phyloP scores from a whole-genome alignment of 176 grass and related monocot species.

The Eremochloa ophiuroides region DNA sequence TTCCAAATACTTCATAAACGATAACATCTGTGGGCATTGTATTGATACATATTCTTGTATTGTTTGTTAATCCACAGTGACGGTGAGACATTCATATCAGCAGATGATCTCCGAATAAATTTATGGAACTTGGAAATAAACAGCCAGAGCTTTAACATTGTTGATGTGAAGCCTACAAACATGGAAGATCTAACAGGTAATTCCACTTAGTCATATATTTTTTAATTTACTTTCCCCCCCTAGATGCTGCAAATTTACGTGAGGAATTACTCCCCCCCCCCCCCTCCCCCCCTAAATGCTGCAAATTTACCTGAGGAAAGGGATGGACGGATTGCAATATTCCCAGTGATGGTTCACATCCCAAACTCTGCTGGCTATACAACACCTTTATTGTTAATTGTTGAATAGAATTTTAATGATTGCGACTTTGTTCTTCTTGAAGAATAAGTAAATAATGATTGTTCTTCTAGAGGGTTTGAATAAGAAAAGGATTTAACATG shows the following conservation, averaged over 20 bases:
- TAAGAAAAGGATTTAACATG: constrained; percentile 5
- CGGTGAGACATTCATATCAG: constrained; percentile 95
- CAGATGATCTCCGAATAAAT: constrained; percentile 94
- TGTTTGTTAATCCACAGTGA: constrained; percentile 57
- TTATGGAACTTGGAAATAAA: constrained; percentile 97
- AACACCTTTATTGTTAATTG: not conserved
- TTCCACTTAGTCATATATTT: not conserved
- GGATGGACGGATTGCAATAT: constrained; percentile 17
- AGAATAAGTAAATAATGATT: not conserved
- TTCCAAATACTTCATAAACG: not conserved
- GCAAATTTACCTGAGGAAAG: not conserved
- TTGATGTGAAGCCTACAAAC: constrained; percentile 95
- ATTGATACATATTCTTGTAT: constrained; percentile 25
- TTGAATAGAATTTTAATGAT: not conserved
- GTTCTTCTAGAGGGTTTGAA: not conserved
- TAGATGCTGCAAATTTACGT: constrained; percentile 1
- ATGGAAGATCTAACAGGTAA: constrained; percentile 97
- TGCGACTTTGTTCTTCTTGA: not conserved
- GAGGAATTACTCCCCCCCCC: too few relatives aligned
- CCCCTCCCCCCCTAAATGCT: too few relatives aligned
- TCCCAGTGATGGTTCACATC: constrained; percentile 2
- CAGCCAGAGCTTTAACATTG: constrained; percentile 95
- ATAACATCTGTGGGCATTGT: constrained; percentile 8
- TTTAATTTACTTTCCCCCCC: not conserved
- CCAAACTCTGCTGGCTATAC: not conserved